Evolutionary conservation across 140 eudicot genomes (phyloP).

Genomic region (Cichorium intybus): DNA sequence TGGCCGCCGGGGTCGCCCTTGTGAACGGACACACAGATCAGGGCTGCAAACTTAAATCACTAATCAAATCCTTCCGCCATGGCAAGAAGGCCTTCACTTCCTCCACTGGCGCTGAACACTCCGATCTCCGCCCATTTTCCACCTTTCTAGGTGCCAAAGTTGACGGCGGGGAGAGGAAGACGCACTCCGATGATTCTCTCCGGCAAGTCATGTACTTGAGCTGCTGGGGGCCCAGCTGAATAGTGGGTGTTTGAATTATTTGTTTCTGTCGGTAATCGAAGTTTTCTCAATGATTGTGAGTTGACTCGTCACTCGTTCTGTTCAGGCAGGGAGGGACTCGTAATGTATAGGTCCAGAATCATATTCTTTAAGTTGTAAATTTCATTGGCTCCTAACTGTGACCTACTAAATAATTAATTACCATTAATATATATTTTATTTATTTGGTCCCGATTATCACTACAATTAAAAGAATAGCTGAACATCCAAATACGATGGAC

Average conservation of each 20-base stretch:
- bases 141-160: constrained; percentile 35
- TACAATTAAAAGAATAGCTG: too few relatives aligned
- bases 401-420: too few relatives aligned
- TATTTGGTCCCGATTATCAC: too few relatives aligned
- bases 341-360: neutral
- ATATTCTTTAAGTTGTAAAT: too few relatives aligned
- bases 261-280: constrained; percentile 2
- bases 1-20: constrained; percentile 55
- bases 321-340: neutral
- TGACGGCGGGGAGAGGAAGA: constrained; percentile 23
- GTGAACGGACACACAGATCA: constrained; percentile 60
- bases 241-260: neutral
- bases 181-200: constrained; percentile 57
- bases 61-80: constrained; percentile 37
- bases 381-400: too few relatives aligned
- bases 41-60: constrained; percentile 43
- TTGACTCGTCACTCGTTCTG: constrained; percentile 10
- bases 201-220: constrained; percentile 73
- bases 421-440: too few relatives aligned
- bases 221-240: constrained; percentile 75
- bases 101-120: constrained; percentile 5
- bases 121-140: constrained; percentile 50
- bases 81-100: constrained; percentile 41
- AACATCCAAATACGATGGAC: too few relatives aligned
- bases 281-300: constrained; percentile 18